These are phyloP conservation scores for Fusarium sp. DNA, from an alignment of 2,329 filamentous ascomycete species.

Conservation along the genomic window DNA sequence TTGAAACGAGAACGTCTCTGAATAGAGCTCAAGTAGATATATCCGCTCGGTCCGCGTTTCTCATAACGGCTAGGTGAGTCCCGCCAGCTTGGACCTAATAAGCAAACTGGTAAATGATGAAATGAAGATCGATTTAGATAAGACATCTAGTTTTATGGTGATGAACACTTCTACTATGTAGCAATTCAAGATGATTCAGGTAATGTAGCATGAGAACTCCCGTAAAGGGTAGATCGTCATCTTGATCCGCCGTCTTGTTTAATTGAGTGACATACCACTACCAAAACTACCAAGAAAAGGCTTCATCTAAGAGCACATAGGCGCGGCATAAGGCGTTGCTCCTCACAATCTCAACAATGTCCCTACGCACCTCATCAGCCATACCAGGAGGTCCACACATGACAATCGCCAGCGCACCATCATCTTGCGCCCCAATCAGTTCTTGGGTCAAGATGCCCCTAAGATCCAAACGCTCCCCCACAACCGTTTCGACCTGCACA, in stretches of 20 bases:
- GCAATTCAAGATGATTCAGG: not conserved
- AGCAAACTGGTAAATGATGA: not conserved
- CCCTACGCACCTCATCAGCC: conserved; percentile 46
- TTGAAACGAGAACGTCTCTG: not conserved
- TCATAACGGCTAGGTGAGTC: not conserved
- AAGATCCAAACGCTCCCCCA: conserved; percentile 42
- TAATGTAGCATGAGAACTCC: not conserved
- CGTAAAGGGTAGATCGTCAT: not conserved
- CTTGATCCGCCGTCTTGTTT: not conserved
- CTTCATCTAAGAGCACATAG: conserved; percentile 45
- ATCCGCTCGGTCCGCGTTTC: conserved; percentile 3
- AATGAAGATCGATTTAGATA: not conserved
- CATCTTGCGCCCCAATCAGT: conserved; percentile 21
- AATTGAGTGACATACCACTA: not conserved
- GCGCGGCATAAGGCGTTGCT: conserved; percentile 30
- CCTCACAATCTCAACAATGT: conserved; percentile 38
- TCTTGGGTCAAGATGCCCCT: conserved; percentile 38
- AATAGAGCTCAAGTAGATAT: conserved; percentile 9
- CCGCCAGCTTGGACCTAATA: not conserved
- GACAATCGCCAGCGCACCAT: conserved; percentile 40
- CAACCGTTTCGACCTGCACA: conserved; percentile 38
- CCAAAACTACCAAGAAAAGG: conserved; percentile 45
- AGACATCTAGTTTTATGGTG: not conserved
- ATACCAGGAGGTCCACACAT: conserved; percentile 48
- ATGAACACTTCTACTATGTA: not conserved